Evolutionary conservation across 1,284 basidiomycete genomes (phyloP), one percentile per base, ranked within the genome.

Genomic region (Ganoderma multipileum): DNA sequence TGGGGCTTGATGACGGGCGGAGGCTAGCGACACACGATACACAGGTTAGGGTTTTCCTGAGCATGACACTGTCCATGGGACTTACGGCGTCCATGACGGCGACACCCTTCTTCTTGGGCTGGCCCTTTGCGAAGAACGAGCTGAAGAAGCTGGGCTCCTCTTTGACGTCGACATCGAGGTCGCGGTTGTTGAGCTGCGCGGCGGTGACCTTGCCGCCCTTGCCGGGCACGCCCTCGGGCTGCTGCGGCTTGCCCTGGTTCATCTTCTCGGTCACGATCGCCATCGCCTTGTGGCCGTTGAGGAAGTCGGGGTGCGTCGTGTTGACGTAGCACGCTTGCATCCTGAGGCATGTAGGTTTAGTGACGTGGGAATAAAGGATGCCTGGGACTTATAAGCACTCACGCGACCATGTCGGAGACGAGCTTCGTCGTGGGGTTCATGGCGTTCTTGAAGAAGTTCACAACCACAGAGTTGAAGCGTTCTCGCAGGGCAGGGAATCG

Each of bases 311-410:
- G 80, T 99, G 97, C 2, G 96, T 98, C n/a, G 97, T 98, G 84
- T 99, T 99, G 77, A 99, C 92, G 80, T 98, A 98, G 80, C 95
- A 96, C 50, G 96, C 94, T 84, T 98, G 96, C 95, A 97, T 97
- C 57, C 93, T 95, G 58, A 74, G 18, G 18, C 18, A 14, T 30
- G 61, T 18, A 12, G 30, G 61, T 28, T 63, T 63, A 50, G 52
- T 39, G 55, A 50, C 36, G 50, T 57, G 4, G 26, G 9, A 23
- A 30, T 16, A 55, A n/a, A 6, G 30, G 18, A 33, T 11, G 63
- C 41, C 61, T 59, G n/a, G 73, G 62, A 20, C 14, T 33, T 41
- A 33, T 65, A 16, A 42, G 36, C 20, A 82, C 89, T 77, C 79
- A 95, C 89, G 93, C 82, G 60, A 99, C 96, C 84, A 99, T 89